These are phyloP conservation scores for Aspergillus cavernicola DNA, from an alignment of 495 filamentous ascomycete species.

Conservation along the genomic window DNA sequence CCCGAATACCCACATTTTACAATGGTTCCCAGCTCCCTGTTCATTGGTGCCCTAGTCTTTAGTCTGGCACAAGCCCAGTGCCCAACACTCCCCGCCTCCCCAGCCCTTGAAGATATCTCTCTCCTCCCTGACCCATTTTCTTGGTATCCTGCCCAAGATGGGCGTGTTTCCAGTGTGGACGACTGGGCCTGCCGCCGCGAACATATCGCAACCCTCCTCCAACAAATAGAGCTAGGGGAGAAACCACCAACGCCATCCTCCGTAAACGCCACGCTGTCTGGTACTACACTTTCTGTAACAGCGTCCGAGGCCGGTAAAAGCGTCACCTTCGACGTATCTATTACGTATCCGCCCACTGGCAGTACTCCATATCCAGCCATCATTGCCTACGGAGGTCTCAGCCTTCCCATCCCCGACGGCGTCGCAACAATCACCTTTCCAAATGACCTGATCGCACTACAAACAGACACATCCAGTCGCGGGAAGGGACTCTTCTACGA, in stretches of 20 bases:
- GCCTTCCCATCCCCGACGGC: conserved; percentile 4
- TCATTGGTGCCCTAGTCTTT: too few species aligned
- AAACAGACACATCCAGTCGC: conserved; percentile 1
- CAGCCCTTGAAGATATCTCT: neutral
- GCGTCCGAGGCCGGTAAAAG: neutral
- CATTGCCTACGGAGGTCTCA: conserved; percentile 8
- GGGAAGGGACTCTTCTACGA: conserved; percentile 10
- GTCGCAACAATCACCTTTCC: conserved; percentile 11
- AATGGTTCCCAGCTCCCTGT: too few species aligned
- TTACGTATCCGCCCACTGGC: neutral
- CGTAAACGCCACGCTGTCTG: neutral
- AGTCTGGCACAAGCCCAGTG: neutral
- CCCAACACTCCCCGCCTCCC: neutral
- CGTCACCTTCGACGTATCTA: conserved; percentile 4
- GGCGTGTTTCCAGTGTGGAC: neutral
- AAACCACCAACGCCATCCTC: neutral
- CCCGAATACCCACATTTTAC: too few species aligned
- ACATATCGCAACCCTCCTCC: conserved; percentile 5
- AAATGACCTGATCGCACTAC: conserved; percentile 3
- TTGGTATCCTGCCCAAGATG: conserved; percentile 5
- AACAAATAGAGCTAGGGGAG: conserved; percentile 3
- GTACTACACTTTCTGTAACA: conserved; percentile 1
- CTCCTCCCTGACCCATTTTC: conserved; percentile 8
- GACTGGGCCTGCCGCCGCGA: conserved; percentile 9
- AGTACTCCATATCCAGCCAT: conserved; percentile 3